Base-by-base conservation (phyloP, 768 basidiomycete genomes). In the Phylloporus scabripes region DNA sequence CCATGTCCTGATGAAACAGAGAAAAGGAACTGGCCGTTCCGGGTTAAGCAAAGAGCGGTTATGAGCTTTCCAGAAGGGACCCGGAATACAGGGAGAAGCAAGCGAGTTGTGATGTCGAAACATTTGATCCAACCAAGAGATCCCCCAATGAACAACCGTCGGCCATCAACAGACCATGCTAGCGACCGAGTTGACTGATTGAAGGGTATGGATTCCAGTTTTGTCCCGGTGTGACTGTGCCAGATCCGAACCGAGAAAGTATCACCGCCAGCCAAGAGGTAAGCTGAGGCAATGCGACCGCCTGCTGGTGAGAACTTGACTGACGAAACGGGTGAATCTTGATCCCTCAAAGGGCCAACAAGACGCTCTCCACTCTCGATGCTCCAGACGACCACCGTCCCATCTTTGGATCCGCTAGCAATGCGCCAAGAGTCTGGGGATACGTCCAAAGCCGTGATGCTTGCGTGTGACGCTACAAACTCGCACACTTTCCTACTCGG, bases 231-330 rank as follows among this genome's bases (percentile, higher is more conserved):
- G 6, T 18, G 33, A 42, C 37, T 46, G 33, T 54, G 51, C 58
- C 58, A 59, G 24, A 59, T 46, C 28, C 18, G 34, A 17, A 56
- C 24, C 10, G 46, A 39, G 3, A 2, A 15, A 26, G 15, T n/a
- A 17, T 42, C 39, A 29, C 7, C 14, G 17, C 39, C 49, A 14
- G 33, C 23, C 12, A 32, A 4, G n/a, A 15, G 20, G 24, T 51
- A 33, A 15, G 39, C 44, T 12, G 49, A 48, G 3, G 55, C 57
- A 11, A 59, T 46, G 28, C 32, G 51, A 12, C 14, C 39, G 11
- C 57, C 58, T 2, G 28, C 14, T 1, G 57, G 57, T 0, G 58
- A 59, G 38, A 59, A 59, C 45, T 56, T 56, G 50, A 59, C 31
- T 0, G 53, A 54, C 10, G 50, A 45, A 10, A 59, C 24, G 4